phyloP scores from a whole-genome alignment of 2,329 filamentous ascomycete genomes.

The Trichoderma semiorbis region DNA sequence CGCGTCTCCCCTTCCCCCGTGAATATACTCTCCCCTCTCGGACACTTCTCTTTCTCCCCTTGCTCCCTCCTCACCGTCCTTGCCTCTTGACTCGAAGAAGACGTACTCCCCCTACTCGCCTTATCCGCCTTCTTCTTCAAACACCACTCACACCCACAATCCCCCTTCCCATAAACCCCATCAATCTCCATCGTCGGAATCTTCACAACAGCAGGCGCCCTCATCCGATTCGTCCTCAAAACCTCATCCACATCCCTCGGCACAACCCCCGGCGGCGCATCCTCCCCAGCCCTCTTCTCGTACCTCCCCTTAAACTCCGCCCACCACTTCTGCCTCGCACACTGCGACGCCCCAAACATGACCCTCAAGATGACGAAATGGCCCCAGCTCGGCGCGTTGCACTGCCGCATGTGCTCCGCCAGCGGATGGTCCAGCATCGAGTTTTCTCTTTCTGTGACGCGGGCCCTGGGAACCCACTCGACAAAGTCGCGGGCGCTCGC shows the following conservation, averaged over 20 bases:
- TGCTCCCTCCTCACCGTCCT: too few species aligned
- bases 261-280: conserved; percentile 2
- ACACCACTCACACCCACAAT: background rate
- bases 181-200: conserved; percentile 7
- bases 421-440: background rate
- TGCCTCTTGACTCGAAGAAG: background rate
- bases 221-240: background rate
- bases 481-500: background rate
- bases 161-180: background rate
- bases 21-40: background rate
- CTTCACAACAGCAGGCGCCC: background rate
- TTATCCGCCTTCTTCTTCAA: background rate
- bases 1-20: background rate
- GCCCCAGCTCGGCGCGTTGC: background rate
- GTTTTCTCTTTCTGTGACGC: background rate
- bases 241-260: background rate
- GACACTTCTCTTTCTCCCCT: background rate
- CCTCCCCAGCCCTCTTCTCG: background rate
- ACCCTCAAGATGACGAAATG: conserved; percentile 8
- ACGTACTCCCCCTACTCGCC: background rate
- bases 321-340: conserved; percentile 11
- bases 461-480: background rate
- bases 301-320: background rate
- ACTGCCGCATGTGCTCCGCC: background rate
- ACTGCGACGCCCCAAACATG: conserved; percentile 13